Percentiles rank a stretch among this genome's conserved stretches.
phyloP scores from a whole-genome alignment of 139 green algal species.

The Volvox reticuliferus region DNA sequence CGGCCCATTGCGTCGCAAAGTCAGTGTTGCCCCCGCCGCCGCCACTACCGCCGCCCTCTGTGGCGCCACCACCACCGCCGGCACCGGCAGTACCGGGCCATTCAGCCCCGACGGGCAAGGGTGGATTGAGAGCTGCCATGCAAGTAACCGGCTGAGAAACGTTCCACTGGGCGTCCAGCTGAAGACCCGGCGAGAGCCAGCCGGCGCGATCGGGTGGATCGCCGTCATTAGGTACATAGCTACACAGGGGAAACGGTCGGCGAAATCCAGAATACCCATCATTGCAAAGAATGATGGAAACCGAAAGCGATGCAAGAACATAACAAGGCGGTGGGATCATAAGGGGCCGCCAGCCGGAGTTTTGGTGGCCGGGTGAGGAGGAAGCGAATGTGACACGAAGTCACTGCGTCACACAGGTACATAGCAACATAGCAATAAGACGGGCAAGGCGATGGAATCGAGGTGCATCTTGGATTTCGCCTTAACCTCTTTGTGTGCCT shows the following conservation, averaged over 20 bases:
- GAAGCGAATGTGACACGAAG: background rate
- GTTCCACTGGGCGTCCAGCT: conserved; percentile 27
- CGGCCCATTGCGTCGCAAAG: background rate
- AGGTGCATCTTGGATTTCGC: background rate
- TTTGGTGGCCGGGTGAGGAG: background rate
- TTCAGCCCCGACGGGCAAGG: background rate
- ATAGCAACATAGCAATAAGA: no score
- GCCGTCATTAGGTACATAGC: conserved; percentile 2
- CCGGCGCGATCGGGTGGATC: background rate
- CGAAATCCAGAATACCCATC: no score
- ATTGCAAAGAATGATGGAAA: no score
- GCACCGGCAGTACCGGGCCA: background rate
- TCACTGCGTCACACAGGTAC: background rate
- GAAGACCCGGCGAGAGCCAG: conserved; percentile 5
- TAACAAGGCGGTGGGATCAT: background rate
- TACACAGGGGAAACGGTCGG: background rate
- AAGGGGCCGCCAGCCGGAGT: background rate
- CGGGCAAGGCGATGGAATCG: background rate
- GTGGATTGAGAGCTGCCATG: conserved; percentile 3
- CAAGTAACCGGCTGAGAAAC: conserved; percentile 22
- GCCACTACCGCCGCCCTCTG: background rate
- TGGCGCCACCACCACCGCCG: background rate
- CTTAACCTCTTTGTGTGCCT: background rate
- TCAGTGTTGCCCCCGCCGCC: background rate
- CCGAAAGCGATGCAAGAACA: background rate